These are phyloP conservation scores for Coccomyxa subellipsoidea DNA, from an alignment of 163 green algal species.

Conservation along the genomic window DNA sequence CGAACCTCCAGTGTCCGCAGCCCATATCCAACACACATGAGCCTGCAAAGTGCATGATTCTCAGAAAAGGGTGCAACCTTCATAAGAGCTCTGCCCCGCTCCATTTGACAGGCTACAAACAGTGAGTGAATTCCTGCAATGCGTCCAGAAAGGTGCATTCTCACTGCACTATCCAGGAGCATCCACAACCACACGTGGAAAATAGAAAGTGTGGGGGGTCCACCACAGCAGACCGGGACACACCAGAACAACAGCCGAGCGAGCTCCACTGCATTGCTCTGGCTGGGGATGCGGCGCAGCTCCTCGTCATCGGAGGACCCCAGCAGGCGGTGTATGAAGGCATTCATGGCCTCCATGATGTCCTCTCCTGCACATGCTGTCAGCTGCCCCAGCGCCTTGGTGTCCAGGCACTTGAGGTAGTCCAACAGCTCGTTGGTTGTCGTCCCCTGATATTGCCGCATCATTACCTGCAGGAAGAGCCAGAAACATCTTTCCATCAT, in stretches of 20 bases:
- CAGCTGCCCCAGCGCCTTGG: conserved; percentile 49
- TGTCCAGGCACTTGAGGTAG: conserved; percentile 76
- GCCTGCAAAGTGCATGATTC: too few species aligned
- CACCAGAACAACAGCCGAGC: not conserved
- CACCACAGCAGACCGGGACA: too few species aligned
- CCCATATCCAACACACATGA: conserved; percentile 4
- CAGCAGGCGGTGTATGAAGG: conserved; percentile 80
- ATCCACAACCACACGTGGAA: too few species aligned
- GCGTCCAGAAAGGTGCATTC: not conserved
- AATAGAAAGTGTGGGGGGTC: too few species aligned
- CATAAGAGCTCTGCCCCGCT: too few species aligned
- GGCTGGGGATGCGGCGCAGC: not conserved
- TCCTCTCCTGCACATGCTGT: conserved; percentile 54
- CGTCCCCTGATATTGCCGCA: conserved; percentile 10
- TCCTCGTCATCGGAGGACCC: conserved; percentile 27
- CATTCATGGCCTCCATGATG: conserved; percentile 85
- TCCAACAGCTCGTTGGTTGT: conserved; percentile 73
- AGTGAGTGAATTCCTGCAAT: not conserved
- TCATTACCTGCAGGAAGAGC: not conserved
- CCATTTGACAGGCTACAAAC: too few species aligned
- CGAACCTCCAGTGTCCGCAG: not conserved
- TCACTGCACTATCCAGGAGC: not conserved
- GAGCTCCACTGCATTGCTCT: conserved; percentile 8
- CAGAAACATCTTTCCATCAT: conserved; percentile 3
- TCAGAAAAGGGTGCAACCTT: too few species aligned